Evolutionary conservation across 2,329 filamentous ascomycete species (phyloP).

Genomic region (Cladorrhinum sp.): DNA sequence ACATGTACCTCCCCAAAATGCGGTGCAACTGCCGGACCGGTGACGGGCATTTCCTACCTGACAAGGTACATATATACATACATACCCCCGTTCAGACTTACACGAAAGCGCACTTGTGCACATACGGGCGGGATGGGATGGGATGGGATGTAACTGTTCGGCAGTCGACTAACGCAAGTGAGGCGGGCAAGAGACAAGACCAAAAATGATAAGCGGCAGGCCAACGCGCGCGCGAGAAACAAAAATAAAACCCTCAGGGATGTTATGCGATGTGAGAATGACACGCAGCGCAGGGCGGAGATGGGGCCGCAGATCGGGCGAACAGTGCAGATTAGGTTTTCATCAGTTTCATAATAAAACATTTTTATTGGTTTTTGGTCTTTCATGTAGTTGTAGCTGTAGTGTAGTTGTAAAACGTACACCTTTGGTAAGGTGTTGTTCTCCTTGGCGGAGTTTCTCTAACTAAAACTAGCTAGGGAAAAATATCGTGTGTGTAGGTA

Average conservation of each 20-base stretch:
- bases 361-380: too few species aligned
- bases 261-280: too few species aligned
- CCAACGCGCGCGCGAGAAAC: not conserved
- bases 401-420: too few species aligned
- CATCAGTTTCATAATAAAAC: not conserved
- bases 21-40: not conserved
- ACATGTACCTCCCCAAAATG: not conserved
- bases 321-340: not conserved
- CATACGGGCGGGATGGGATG: too few species aligned
- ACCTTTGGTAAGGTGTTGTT: too few species aligned
- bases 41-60: not conserved
- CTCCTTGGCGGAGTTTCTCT: not conserved
- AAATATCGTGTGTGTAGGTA: too few species aligned
- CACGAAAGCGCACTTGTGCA: too few species aligned
- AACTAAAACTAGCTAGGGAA: not conserved
- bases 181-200: too few species aligned
- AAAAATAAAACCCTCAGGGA: not conserved
- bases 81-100: too few species aligned
- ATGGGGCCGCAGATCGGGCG: not conserved
- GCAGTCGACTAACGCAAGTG: not conserved
- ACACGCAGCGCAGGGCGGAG: not conserved
- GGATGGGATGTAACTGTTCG: not conserved
- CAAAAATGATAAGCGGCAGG: too few species aligned
- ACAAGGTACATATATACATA: too few species aligned
- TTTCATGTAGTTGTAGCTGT: too few species aligned